Percentiles rank a stretch among this genome's conserved stretches.
These are phyloP conservation scores for Penicillium verhagenii DNA, from an alignment of 495 filamentous ascomycete species.

Conservation along the genomic window DNA sequence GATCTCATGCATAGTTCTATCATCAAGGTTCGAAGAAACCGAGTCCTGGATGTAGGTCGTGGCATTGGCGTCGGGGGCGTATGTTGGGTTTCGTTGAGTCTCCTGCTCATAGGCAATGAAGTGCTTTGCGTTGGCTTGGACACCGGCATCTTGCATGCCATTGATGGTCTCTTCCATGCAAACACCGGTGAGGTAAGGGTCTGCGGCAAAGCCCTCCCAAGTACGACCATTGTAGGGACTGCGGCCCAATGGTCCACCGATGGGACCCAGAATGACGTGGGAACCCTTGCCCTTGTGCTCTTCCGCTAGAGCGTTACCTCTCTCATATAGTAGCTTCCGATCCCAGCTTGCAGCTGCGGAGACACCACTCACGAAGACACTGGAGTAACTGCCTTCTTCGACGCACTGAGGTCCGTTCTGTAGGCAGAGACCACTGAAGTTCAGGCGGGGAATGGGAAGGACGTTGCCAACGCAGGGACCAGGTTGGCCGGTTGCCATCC, in stretches of 20 bases:
- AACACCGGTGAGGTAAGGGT: conserved; percentile 62
- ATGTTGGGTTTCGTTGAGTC: conserved; percentile 27
- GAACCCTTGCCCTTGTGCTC: conserved; percentile 57
- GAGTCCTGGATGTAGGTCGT: conserved; percentile 73
- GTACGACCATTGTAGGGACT: conserved; percentile 50
- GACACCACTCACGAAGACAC: conserved; percentile 56
- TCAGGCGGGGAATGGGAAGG: conserved; percentile 48
- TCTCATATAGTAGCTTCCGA: conserved; percentile 57
- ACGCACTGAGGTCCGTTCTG: conserved; percentile 55
- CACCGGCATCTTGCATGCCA: conserved; percentile 56
- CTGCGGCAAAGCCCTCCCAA: conserved; percentile 73
- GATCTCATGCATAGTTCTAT: conserved; percentile 74
- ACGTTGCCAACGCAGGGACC: conserved; percentile 77
- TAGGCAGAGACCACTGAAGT: conserved; percentile 52
- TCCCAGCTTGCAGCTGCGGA: conserved; percentile 69
- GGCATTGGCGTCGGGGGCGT: conserved; percentile 58
- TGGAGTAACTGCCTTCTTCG: conserved; percentile 47
- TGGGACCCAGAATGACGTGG: conserved; percentile 51
- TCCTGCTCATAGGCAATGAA: conserved; percentile 62
- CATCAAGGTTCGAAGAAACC: conserved; percentile 57
- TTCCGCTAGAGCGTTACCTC: conserved; percentile 62
- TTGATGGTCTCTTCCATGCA: conserved; percentile 52
- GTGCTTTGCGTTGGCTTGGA: conserved; percentile 61
- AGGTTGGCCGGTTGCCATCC: conserved; percentile 71
- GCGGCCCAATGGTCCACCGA: conserved; percentile 54